Conservation (phyloP, 2,329 filamentous ascomycete species). For the Ascochyta pisi region DNA sequence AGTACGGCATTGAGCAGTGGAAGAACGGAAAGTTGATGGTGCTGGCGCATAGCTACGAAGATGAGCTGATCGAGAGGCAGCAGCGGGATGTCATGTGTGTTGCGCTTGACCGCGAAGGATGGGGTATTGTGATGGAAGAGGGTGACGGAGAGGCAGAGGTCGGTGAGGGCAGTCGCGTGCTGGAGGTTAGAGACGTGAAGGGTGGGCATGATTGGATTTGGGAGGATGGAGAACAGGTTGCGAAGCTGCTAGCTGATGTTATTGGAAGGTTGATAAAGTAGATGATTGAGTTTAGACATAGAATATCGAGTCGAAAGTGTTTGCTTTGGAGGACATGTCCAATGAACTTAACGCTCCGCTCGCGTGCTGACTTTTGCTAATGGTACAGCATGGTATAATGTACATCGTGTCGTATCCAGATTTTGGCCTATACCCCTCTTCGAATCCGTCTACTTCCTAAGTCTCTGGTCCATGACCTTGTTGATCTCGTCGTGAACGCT, state of each 20-base stretch:
- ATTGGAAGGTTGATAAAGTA: conserved; percentile 22
- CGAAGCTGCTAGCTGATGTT: conserved; percentile 48
- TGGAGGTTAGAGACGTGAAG: conserved; percentile 56
- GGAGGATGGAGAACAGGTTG: conserved; percentile 65
- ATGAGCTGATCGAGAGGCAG: conserved; percentile 59
- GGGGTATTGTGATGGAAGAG: conserved; percentile 39
- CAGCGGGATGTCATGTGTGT: conserved; percentile 66
- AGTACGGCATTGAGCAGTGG: conserved; percentile 53
- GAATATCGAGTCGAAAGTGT: conserved; percentile 1
- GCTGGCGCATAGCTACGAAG: conserved; percentile 55
- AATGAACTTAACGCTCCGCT: conserved; percentile 30
- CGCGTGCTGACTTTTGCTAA: conserved; percentile 29
- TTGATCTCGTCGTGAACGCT: conserved; percentile 42
- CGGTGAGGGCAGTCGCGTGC: conserved; percentile 36
- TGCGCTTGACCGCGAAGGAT: conserved; percentile 55
- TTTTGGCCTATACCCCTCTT: background rate
- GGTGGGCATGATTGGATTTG: conserved; percentile 71
- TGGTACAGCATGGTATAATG: conserved; percentile 43
- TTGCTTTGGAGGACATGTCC: conserved; percentile 26
- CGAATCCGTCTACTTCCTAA: conserved; percentile 32
- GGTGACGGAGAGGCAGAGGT: conserved; percentile 35
- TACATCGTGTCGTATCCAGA: conserved; percentile 27
- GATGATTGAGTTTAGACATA: conserved; percentile 1
- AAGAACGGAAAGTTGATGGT: conserved; percentile 48
- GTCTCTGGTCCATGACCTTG: conserved; percentile 45